Percentiles rank a stretch among this genome's conserved stretches.
These are phyloP conservation scores for Saccharum officinarum DNA, from an alignment of 176 grass and related monocot species.

Conservation along the genomic window DNA sequence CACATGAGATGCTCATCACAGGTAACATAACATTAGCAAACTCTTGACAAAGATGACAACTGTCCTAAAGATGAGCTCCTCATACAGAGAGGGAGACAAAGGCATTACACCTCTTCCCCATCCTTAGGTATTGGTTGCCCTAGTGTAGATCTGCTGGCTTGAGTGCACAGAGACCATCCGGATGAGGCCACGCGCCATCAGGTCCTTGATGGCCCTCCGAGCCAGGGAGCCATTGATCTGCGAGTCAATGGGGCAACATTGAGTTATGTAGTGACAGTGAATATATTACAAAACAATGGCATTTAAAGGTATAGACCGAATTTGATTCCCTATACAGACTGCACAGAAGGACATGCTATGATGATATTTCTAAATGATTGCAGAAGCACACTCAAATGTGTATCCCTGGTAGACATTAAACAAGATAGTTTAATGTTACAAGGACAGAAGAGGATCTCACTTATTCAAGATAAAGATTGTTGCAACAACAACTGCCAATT, in stretches of 20 bases:
- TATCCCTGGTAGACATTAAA: neutral
- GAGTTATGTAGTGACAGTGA: neutral
- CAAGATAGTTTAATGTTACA: neutral
- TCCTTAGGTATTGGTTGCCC: constrained; percentile 53
- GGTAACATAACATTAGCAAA: constrained; percentile 21
- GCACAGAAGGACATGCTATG: neutral
- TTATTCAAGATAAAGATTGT: neutral
- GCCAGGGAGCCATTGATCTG: constrained; percentile 44
- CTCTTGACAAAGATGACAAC: neutral
- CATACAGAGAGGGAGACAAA: neutral
- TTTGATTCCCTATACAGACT: neutral
- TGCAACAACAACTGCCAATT: neutral
- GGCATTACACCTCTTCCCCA: constrained; percentile 1
- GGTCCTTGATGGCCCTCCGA: constrained; percentile 47
- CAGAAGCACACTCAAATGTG: neutral
- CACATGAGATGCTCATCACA: constrained; percentile 23
- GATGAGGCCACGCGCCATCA: constrained; percentile 42
- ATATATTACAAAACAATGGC: neutral
- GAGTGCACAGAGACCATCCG: constrained; percentile 40
- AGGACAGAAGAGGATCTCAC: neutral
- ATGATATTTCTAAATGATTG: neutral
- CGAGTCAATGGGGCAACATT: neutral
- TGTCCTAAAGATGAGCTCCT: neutral
- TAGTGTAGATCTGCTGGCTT: constrained; percentile 62
- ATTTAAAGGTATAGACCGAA: neutral